Evolutionary conservation across 257 asterid species (phyloP), one percentile per base, ranked within the genome.

Genomic region (Asclepias syriaca): DNA sequence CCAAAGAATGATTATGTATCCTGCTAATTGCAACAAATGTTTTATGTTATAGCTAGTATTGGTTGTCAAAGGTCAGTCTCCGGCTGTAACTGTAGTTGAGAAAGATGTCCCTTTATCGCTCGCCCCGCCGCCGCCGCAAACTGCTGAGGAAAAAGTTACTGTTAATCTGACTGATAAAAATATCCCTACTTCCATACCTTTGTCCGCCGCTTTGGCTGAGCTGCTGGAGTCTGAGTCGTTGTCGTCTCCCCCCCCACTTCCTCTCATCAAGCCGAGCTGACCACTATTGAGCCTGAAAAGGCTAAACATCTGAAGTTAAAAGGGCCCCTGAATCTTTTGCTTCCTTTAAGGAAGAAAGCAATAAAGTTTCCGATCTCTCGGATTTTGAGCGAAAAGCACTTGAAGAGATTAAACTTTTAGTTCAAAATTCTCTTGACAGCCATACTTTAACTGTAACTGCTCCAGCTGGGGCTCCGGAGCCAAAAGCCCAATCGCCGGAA

Each of bases 261-360:
- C 4, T 85, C 79, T 10, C 77, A 75, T 32, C 72, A 51, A 60
- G 54, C 46, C 49, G 78, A 76, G 59, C 87, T 72, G 32, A 79
- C 56, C 22, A 78, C 56, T 34, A 46, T 66, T 32, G 86, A 78
- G 73, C 19, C 81, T 5, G 83, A 75, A 45, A 66, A 72, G 4
- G 74, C 75, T 13, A 82, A 80, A 6, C 81, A 1, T 59, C 19
- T 0, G 88, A 81, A 21, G 79, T 68, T 16, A 80, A 77, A 59
- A 83, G 78, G 72, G 87, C 77, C 1, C 93, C 97, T 0, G 82
- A 78, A 69, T 76, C 88, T 0, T 53, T 77, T 51, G 85, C 75
- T 68, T 89, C 96, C 10, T 93, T 90, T 63, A 89, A 89, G 72
- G 97, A 86, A 59, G 96, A 93, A 67, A 90, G 98, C 79, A 93